These are phyloP conservation scores for Hydrangea macrophylla DNA, from an alignment of 148 eudicot genomes.

Conservation along the genomic window DNA sequence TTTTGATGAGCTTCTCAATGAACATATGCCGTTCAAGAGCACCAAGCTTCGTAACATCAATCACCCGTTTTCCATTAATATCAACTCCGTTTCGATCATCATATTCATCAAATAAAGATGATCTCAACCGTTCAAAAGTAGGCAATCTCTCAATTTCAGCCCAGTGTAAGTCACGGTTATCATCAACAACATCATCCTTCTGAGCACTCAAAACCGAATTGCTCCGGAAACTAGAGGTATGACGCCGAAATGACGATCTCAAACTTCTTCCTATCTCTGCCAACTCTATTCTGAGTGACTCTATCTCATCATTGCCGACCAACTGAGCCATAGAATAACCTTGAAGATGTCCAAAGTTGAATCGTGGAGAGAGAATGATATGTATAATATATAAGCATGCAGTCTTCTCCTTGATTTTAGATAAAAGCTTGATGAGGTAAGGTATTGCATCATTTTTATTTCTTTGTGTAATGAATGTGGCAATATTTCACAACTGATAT, in stretches of 20 bases:
- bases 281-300: conserved; percentile 37
- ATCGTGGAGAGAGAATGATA: background rate
- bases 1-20: conserved; percentile 75
- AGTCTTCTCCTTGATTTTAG: background rate
- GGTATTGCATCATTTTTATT: conserved; percentile 15
- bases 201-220: conserved; percentile 30
- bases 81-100: conserved; percentile 28
- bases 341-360: conserved; percentile 6
- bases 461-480: background rate
- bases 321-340: conserved; percentile 36
- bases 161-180: conserved; percentile 49
- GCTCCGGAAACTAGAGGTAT: conserved; percentile 35
- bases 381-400: background rate
- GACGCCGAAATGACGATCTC: conserved; percentile 33
- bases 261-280: conserved; percentile 47
- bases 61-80: conserved; percentile 46
- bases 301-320: conserved; percentile 32
- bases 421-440: conserved; percentile 7
- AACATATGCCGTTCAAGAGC: conserved; percentile 59
- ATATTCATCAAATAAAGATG: conserved; percentile 50
- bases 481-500: background rate
- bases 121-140: conserved; percentile 60
- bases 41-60: conserved; percentile 66
- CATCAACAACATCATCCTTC: conserved; percentile 33
- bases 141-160: conserved; percentile 68